Evolutionary conservation across 2,329 filamentous ascomycete species (phyloP), one percentile per base, ranked within the genome.

Genomic region (Colletotrichum liriopes): DNA sequence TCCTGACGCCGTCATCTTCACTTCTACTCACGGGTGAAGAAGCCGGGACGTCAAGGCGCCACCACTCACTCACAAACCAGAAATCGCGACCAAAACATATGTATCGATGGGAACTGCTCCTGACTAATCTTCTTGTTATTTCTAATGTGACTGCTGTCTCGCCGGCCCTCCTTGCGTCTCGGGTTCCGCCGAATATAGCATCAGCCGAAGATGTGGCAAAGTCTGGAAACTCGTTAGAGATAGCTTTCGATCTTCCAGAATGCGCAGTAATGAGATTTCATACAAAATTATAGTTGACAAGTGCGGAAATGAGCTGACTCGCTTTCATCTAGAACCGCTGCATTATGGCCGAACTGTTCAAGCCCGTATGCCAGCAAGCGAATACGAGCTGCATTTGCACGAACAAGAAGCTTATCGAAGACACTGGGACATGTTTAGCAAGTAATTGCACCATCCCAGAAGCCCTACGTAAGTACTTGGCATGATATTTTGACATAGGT

Each of bases 361-460:
- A n/a, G 11, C n/a, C 51, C 12, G 20, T 12, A 9, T 54, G 51
- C 29, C 51, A 54, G 29, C 51, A 16, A 11, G 20, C 26, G 29
- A n/a, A 54, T 35, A 20, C 32, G 29, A 54, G 51, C 51, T 54
- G 51, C 16, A 20, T 54, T 20, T 54, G 51, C 20, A 18, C 51
- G 51, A 35, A 35, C 16, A 14, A 54, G 16, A 16, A 54, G 26
- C 51, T 32, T 26, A 32, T 54, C 5, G 14, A 12, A 18, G 14
- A 8, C 51, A 54, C 51, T 16, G 26, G 32, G 29, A 35, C 7
- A 20, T 54, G 51, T 35, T 9, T 54, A 20, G 51, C 16, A 12
- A 54, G 26, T 20, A 54, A 54, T n/a, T 54, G 51, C 51, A 54
- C 51, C 7, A 54, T 54, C 3, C 51, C 51, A 32, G 51, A 54